Percentiles rank a stretch among this genome's conserved stretches.
Evolutionary conservation across 2,329 filamentous ascomycete species (phyloP).

Genomic region (Xylariaceae sp.): DNA sequence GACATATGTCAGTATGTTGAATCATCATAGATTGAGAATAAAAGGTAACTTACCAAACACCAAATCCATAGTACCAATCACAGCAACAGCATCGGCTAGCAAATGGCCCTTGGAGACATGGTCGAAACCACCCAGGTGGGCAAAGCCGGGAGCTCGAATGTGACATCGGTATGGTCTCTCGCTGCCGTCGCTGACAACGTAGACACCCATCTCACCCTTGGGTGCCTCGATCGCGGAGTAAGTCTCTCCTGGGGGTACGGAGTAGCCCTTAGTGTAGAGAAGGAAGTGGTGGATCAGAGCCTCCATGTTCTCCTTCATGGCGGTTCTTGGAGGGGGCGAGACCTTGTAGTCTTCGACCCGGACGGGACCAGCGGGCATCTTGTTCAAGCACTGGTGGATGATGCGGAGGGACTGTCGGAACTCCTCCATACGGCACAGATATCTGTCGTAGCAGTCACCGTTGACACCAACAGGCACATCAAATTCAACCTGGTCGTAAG

Average conservation of each 20-base stretch:
- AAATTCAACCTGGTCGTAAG: conserved; percentile 96
- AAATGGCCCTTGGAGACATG: conserved; percentile 89
- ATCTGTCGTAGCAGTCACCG: conserved; percentile 98
- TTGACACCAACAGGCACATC: conserved; percentile 95
- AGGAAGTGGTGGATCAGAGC: conserved; percentile 98
- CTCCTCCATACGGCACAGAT: conserved; percentile 98
- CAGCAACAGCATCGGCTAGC: conserved; percentile 92
- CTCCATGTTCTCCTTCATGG: conserved; percentile 99
- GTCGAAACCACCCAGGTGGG: conserved; percentile 90
- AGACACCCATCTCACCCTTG: conserved; percentile 99
- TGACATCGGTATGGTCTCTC: conserved; percentile 97
- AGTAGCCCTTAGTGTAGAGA: conserved; percentile 97
- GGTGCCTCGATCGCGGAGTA: conserved; percentile 99
- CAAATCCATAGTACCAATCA: conserved; percentile 87
- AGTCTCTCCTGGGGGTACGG: conserved; percentile 94
- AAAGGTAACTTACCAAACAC: conserved; percentile 68
- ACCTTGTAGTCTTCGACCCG: conserved; percentile 99
- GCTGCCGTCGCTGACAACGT: conserved; percentile 89
- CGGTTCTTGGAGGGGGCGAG: conserved; percentile 86
- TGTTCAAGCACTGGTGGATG: conserved; percentile 97
- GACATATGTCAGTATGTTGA: conserved; percentile 30
- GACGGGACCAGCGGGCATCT: conserved; percentile 93
- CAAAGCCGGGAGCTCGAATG: conserved; percentile 94
- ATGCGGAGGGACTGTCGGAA: conserved; percentile 98
- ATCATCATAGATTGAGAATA: not conserved